Conservation (phyloP, 257 asterid genomes). For the Striga asiatica region DNA sequence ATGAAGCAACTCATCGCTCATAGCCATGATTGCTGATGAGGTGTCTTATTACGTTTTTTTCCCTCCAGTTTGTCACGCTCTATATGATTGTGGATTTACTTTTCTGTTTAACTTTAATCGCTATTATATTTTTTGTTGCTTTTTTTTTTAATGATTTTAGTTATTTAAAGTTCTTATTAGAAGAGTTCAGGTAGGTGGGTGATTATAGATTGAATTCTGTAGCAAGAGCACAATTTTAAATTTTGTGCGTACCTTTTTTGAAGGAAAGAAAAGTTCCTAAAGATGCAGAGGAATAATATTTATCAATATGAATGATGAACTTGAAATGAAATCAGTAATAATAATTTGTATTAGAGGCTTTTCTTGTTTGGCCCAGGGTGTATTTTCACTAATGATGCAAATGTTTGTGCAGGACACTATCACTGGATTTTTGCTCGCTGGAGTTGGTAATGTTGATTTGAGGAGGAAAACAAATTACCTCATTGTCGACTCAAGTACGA, state of each 20-base stretch:
- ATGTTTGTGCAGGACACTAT: conserved; percentile 60
- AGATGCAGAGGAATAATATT: too few relatives aligned
- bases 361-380: neutral
- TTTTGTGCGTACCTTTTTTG: too few relatives aligned
- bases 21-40: conserved; percentile 97
- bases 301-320: too few relatives aligned
- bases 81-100: neutral
- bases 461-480: conserved; percentile 93
- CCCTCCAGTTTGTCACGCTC: neutral
- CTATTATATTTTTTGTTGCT: neutral
- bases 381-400: conserved; percentile 12
- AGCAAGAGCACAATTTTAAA: neutral
- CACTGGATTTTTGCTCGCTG: conserved; percentile 89
- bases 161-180: neutral
- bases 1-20: conserved; percentile 79
- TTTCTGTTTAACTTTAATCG: neutral
- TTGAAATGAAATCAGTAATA: too few relatives aligned
- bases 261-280: neutral
- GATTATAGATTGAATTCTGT: neutral
- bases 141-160: neutral
- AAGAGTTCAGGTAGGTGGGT: neutral
- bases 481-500: conserved; percentile 89
- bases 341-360: neutral
- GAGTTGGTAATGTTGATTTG: conserved; percentile 95
- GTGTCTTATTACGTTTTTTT: conserved; percentile 21